Conservation (phyloP, 106 monocot genomes). For the Apostasia shenzhenica region DNA sequence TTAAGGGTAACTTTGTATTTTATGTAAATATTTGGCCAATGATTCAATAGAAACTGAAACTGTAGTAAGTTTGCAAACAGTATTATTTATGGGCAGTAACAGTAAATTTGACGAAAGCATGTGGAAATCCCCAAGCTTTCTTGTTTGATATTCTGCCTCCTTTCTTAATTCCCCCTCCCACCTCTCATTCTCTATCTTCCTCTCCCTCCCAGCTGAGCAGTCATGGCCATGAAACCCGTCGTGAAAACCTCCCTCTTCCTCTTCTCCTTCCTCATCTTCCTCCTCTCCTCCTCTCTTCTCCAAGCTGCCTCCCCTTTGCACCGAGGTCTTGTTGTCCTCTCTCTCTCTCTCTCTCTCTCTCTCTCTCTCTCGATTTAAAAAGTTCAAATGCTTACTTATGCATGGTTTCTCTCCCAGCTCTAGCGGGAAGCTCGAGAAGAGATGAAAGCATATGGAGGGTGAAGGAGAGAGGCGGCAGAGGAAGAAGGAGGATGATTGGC, state of each 20-base stretch:
- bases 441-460: background rate
- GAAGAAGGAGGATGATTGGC: slow-evolving; percentile 70
- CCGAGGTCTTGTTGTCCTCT: background rate
- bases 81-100: background rate
- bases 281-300: slow-evolving; percentile 14
- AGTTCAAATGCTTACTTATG: background rate
- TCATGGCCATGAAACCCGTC: slow-evolving; percentile 12
- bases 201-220: background rate
- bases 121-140: too few relatives aligned
- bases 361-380: background rate
- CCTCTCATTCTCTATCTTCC: slow-evolving; percentile 31
- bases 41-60: too few relatives aligned
- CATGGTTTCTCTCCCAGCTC: background rate
- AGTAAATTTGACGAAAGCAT: background rate
- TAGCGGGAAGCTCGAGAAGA: too few relatives aligned
- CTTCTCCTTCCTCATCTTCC: slow-evolving; percentile 11
- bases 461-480: background rate
- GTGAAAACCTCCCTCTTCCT: background rate
- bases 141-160: background rate
- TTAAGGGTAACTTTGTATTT: too few relatives aligned
- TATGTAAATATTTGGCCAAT: too few relatives aligned
- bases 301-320: background rate
- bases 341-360: background rate
- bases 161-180: background rate
- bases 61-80: too few relatives aligned